These are phyloP conservation scores for Dothistroma pini DNA, from an alignment of 2,329 filamentous ascomycete genomes.

Conservation along the genomic window DNA sequence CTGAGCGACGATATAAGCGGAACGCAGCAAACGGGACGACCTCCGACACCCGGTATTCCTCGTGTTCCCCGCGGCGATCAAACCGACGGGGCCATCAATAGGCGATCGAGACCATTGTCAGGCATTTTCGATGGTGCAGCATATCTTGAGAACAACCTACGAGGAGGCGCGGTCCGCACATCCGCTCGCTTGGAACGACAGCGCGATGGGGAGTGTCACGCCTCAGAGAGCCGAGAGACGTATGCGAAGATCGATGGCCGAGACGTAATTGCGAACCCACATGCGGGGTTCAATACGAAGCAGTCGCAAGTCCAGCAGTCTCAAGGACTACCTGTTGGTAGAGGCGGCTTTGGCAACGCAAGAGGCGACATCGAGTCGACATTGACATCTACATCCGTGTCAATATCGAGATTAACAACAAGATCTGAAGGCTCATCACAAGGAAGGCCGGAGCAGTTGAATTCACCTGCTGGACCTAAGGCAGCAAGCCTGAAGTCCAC, in stretches of 20 bases:
- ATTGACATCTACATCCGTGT: constrained; percentile 29
- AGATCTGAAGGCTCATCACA: constrained; percentile 10
- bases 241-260: background rate
- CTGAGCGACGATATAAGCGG: constrained; percentile 7
- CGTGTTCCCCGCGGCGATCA: background rate
- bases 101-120: background rate
- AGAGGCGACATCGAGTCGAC: constrained; percentile 10
- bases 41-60: background rate
- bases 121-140: background rate
- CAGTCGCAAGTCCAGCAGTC: background rate
- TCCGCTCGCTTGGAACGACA: background rate
- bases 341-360: background rate
- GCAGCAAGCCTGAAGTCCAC: background rate
- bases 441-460: constrained; percentile 16
- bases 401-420: constrained; percentile 15
- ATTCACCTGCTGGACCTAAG: background rate
- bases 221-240: background rate
- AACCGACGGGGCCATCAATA: background rate
- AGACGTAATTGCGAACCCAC: background rate
- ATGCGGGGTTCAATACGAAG: background rate
- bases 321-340: background rate
- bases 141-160: background rate
- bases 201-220: background rate
- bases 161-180: background rate
- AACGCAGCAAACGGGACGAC: background rate